Base-by-base conservation (phyloP, 116 monocot genomes). In the Dioscorea cayenensis region DNA sequence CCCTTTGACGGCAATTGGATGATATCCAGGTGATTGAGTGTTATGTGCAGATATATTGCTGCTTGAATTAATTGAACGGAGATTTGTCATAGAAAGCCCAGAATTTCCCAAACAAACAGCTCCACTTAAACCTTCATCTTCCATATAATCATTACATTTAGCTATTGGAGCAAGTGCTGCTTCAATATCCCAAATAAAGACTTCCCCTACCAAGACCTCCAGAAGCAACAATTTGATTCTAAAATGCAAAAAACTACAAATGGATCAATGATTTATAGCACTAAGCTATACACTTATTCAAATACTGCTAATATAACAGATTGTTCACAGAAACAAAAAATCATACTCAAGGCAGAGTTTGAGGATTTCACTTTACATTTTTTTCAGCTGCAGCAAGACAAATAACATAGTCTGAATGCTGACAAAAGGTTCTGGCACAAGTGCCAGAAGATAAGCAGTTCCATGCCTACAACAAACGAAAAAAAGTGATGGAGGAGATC, bases 111-210 rank as follows among this genome's bases (percentile, higher is more conserved):
- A 69, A 77, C 65, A 60, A 49, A 78, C 51, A 60, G 77, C 71
- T 63, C 88, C 91, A 89, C 84, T 89, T 72, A 87, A 81, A 73
- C 65, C 68, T 70, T 91, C 94, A 82, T 99, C 89, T 68, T 89
- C 91, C 25, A 58, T 37, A 67, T 80, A 6, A 71, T 96, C 95
- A 60, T 66, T 76, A 78, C 94, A 85, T 67, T 87, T 99, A 61
- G 73, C 67, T 37, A 87, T 68, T 65, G 94, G 99, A 76, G 52
- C 59, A 80, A 84, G 75, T 73, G 99, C 83, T 35, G 94, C 89
- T 75, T 99, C 99, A 78, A 99, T 79, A 76, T 99, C 99, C 99
- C 99, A 99, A 75, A 99, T 85, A 75, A 94, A 94, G 58, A 99
- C 99, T 74, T 99, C 99, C 60, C 99, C 99, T n/a, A 73, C 94